These are phyloP conservation scores for Yamadazyma sp. DNA, from an alignment of 805 yeast species.

Conservation along the genomic window DNA sequence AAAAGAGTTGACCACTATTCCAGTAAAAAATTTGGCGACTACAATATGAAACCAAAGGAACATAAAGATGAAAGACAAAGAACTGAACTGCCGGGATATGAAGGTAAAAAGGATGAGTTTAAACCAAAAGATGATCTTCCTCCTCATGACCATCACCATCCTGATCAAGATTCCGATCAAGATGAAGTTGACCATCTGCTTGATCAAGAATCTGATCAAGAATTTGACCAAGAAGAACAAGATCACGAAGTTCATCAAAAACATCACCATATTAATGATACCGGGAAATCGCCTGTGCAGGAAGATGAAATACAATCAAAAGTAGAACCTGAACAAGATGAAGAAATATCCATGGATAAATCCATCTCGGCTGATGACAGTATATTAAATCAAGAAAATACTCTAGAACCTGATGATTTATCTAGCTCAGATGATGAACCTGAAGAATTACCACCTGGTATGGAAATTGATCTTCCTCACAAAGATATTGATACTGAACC, in stretches of 20 bases:
- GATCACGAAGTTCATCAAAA: constrained; percentile 8
- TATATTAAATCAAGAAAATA: too few relatives aligned
- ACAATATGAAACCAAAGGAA: constrained; percentile 3
- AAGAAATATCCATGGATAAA: not conserved
- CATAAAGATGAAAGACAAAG: constrained; percentile 1
- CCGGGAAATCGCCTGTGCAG: too few relatives aligned
- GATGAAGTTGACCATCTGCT: not conserved
- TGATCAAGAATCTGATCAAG: constrained; percentile 5
- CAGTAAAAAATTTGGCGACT: constrained; percentile 8
- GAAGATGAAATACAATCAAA: too few relatives aligned
- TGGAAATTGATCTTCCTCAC: not conserved
- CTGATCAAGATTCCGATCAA: constrained; percentile 13
- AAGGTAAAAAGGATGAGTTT: constrained; percentile 1
- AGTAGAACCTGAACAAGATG: constrained; percentile 1
- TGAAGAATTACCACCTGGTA: constrained; percentile 3
- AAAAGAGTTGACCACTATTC: constrained; percentile 17
- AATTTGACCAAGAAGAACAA: constrained; percentile 5
- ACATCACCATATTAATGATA: too few relatives aligned
- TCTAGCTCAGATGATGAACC: too few relatives aligned
- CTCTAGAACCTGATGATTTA: too few relatives aligned
- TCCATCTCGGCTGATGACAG: too few relatives aligned
- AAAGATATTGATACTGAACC: constrained; percentile 1
- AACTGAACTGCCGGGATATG: constrained; percentile 4
- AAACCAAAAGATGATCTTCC: constrained; percentile 4
- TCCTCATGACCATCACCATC: constrained; percentile 37